These are phyloP conservation scores for Taiozyma sp. DNA, from an alignment of 1,139 yeast species.

Conservation along the genomic window DNA sequence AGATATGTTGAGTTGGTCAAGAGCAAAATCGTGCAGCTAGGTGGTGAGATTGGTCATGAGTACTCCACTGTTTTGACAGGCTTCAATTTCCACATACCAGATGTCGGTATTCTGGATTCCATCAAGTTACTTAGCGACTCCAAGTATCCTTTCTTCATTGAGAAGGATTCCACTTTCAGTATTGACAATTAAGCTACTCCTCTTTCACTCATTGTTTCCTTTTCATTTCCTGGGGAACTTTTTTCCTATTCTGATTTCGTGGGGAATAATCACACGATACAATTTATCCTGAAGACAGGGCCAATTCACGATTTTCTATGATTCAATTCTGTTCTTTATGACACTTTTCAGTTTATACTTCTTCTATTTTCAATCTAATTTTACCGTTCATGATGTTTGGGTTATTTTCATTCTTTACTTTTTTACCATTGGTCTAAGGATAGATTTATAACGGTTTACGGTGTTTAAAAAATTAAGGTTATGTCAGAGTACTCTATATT, in stretches of 20 bases:
- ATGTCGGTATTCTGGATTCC: constrained; percentile 19
- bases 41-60: constrained; percentile 35
- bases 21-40: constrained; percentile 27
- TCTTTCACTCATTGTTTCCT: not conserved
- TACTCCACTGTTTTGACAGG: constrained; percentile 34
- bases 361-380: not conserved
- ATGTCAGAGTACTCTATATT: not conserved
- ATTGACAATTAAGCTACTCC: constrained; percentile 6
- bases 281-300: not conserved
- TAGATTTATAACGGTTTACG: not conserved
- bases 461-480: not conserved
- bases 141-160: constrained; percentile 34
- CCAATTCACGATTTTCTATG: not conserved
- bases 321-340: not conserved
- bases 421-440: too few species aligned
- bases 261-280: not conserved
- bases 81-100: constrained; percentile 30
- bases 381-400: not conserved
- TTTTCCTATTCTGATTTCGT: not conserved
- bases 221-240: not conserved
- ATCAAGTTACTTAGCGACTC: constrained; percentile 15
- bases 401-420: too few species aligned
- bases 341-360: too few species aligned
- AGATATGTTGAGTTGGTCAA: constrained; percentile 24
- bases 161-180: constrained; percentile 30